phyloP scores from a whole-genome alignment of 176 grass and related monocot genomes.

The Eleusine coracana region DNA sequence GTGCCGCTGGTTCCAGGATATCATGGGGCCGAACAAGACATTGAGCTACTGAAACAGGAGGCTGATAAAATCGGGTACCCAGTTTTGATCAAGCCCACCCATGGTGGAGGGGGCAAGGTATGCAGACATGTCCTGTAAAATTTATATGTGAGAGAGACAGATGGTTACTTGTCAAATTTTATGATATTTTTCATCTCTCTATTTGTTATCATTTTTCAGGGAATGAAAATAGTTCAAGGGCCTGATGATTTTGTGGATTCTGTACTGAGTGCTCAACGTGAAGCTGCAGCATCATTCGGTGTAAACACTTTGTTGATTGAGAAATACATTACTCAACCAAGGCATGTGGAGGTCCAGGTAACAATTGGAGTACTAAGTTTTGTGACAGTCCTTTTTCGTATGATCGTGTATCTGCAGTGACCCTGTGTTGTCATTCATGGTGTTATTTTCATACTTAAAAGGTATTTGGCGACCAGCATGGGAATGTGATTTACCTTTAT shows the following conservation, averaged over 20 bases:
- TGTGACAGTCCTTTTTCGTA: slow-evolving; percentile 14
- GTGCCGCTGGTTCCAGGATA: slow-evolving; percentile 88
- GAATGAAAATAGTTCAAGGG: slow-evolving; percentile 87
- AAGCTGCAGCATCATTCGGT: slow-evolving; percentile 91
- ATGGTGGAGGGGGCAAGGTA: slow-evolving; percentile 98
- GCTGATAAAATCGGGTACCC: slow-evolving; percentile 97
- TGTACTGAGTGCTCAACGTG: slow-evolving; percentile 79
- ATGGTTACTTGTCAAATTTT: neutral
- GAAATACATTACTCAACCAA: slow-evolving; percentile 94
- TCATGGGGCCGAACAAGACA: slow-evolving; percentile 82
- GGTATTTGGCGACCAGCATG: slow-evolving; percentile 92
- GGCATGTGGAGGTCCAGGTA: slow-evolving; percentile 97
- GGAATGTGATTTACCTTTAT: slow-evolving; percentile 89
- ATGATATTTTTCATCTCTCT: neutral
- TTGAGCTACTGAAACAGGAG: slow-evolving; percentile 73
- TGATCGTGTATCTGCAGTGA: neutral
- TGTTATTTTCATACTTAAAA: slow-evolving; percentile 40
- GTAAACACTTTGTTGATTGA: slow-evolving; percentile 83
- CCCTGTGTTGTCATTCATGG: slow-evolving; percentile 7
- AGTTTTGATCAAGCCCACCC: slow-evolving; percentile 93
- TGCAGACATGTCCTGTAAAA: neutral
- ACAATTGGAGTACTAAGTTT: neutral
- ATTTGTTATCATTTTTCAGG: slow-evolving; percentile 52
- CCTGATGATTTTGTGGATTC: slow-evolving; percentile 79
- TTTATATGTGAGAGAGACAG: neutral